Evolutionary conservation across 768 basidiomycete genomes (phyloP), one percentile per base, ranked within the genome.

Genomic region (Tephrocybe sp.): DNA sequence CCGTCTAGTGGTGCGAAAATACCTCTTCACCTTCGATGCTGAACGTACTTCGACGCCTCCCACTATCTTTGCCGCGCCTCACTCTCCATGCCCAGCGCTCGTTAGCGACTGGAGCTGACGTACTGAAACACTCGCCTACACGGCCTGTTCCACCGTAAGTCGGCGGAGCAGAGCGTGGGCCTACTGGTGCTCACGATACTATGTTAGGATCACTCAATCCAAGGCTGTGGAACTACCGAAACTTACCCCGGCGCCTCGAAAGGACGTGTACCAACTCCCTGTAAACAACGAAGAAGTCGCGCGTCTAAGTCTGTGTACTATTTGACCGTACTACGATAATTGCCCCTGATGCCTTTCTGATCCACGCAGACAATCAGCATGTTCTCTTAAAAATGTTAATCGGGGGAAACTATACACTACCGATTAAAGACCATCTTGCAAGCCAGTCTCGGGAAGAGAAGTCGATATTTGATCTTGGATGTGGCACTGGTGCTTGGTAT

Each of bases 271-370:
- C 24, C 47, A 48, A 26, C 24, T 48, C 17, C 47, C 47, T 6
- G 47, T 48, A 18, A 48, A 48, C 26, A 48, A 48, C 11, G 47
- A 48, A 24, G 47, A 48, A 48, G n/a, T 48, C 2, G 51, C 51
- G 14, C 23, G 30, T 20, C 18, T 47, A 10, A 53, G 45, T 44
- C 37, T 34, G 25, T 45, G 9, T 25, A 2, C 7, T 15, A 18
- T 24, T 37, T n/a, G 11, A n/a, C 10, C 18, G 20, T 28, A 26
- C 9, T 10, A 17, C 36, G 18, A 38, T 10, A 24, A 25, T 33
- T 17, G 1, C 5, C 18, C 14, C 45, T 45, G 21, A 21, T 1
- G 8, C 5, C 21, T 28, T 36, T n/a, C 7, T 4, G 34, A 18
- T 15, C 10, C 17, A 17, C n/a, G 20, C 24, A 48, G 47, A 48